Conservation (phyloP, 495 filamentous ascomycete species). For the Lasiosphaeria miniovina region DNA sequence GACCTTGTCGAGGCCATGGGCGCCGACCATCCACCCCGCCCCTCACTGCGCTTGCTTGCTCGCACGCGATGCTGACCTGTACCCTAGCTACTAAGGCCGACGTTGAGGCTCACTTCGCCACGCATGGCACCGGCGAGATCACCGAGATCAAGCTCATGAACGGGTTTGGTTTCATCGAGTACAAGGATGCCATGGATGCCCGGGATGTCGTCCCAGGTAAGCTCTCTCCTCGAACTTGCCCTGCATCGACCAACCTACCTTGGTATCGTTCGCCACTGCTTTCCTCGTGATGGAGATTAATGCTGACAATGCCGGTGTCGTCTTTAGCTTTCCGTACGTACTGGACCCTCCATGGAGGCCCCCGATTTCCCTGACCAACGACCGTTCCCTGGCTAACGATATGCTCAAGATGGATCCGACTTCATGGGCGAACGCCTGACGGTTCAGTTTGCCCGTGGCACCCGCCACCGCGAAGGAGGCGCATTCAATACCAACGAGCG, state of each 20-base stretch:
- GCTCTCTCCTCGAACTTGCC: conserved; percentile 18
- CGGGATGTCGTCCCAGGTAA: conserved; percentile 95
- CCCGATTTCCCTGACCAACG: conserved; percentile 21
- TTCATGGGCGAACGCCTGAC: conserved; percentile 97
- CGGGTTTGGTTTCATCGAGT: conserved; percentile 98
- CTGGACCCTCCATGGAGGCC: conserved; percentile 26
- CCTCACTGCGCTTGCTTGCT: conserved; percentile 2
- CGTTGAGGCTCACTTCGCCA: conserved; percentile 92
- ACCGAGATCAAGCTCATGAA: conserved; percentile 99
- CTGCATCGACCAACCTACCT: too few species aligned
- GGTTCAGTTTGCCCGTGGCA: conserved; percentile 95
- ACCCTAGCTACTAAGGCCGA: conserved; percentile 88
- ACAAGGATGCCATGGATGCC: conserved; percentile 95
- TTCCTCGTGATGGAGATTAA: conserved; percentile 19
- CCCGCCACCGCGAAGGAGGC: conserved; percentile 72
- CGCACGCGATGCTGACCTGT: conserved; percentile 18
- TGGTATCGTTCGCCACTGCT: neutral
- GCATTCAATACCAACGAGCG: conserved; percentile 64
- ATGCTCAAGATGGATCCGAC: conserved; percentile 80
- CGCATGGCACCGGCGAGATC: conserved; percentile 93
- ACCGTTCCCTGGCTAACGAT: conserved; percentile 39
- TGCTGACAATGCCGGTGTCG: conserved; percentile 20
- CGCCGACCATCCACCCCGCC: neutral
- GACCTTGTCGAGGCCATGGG: too few species aligned
- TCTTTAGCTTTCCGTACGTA: conserved; percentile 56